phyloP scores from a whole-genome alignment of 2,329 filamentous ascomycete species.

The Aspergillus ustus region DNA sequence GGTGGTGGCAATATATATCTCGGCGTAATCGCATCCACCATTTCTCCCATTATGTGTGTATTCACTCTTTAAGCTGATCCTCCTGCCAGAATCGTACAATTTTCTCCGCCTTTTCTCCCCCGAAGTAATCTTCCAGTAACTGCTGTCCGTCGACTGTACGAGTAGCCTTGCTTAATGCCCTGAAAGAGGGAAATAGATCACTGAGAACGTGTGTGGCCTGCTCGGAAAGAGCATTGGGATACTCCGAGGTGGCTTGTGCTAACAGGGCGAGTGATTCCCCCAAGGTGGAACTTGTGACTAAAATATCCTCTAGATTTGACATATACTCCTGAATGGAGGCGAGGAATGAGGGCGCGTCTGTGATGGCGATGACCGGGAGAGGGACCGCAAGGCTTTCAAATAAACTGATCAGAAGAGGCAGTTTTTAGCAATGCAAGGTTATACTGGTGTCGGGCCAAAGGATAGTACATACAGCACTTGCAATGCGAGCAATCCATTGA shows the following conservation, averaged over 20 bases:
- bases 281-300: constrained; percentile 6
- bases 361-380: constrained; percentile 37
- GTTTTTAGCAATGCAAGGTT: not conserved
- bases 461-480: constrained; percentile 30
- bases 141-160: constrained; percentile 26
- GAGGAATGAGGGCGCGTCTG: constrained; percentile 31
- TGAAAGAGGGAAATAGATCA: constrained; percentile 34
- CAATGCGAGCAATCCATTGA: constrained; percentile 27
- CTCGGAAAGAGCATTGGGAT: constrained; percentile 28
- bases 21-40: not conserved
- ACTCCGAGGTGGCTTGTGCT: constrained; percentile 23
- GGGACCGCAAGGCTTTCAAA: constrained; percentile 25
- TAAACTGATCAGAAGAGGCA: constrained; percentile 18
- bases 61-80: constrained; percentile 35
- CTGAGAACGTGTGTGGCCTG: constrained; percentile 38
- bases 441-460: not conserved
- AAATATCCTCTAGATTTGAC: constrained; percentile 40
- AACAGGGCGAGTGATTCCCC: constrained; percentile 28
- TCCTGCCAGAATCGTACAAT: constrained; percentile 45
- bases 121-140: constrained; percentile 39
- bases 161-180: constrained; percentile 23
- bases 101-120: constrained; percentile 31
- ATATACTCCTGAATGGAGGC: constrained; percentile 34
- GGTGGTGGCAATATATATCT: constrained; percentile 14
- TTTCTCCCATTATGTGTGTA: too few relatives aligned